These are phyloP conservation scores for Pyronema omphalodes DNA, from an alignment of 495 filamentous ascomycete species.

Conservation along the genomic window DNA sequence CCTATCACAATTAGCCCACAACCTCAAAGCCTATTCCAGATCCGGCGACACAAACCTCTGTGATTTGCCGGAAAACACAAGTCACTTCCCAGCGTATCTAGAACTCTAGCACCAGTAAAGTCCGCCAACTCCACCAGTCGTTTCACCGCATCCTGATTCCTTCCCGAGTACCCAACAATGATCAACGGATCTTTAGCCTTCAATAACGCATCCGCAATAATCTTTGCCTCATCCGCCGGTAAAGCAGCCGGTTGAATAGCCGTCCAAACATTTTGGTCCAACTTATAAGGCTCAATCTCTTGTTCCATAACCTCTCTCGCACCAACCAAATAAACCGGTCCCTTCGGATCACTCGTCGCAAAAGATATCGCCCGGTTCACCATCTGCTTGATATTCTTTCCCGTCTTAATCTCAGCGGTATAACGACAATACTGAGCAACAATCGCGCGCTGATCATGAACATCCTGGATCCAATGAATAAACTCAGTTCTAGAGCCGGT, in stretches of 20 bases:
- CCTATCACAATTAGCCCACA: not conserved
- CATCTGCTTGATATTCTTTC: constrained; percentile 89
- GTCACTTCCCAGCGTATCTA: constrained; percentile 82
- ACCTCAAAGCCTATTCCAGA: not conserved
- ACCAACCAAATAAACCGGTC: constrained; percentile 71
- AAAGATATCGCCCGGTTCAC: constrained; percentile 82
- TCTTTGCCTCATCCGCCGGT: constrained; percentile 41
- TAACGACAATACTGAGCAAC: constrained; percentile 91
- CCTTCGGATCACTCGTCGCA: constrained; percentile 60
- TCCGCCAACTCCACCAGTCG: constrained; percentile 65
- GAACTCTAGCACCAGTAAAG: constrained; percentile 55
- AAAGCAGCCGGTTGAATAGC: constrained; percentile 60
- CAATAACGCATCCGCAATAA: constrained; percentile 52
- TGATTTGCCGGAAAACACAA: constrained; percentile 91
- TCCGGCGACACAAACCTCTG: not conserved
- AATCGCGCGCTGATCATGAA: constrained; percentile 86
- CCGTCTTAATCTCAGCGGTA: constrained; percentile 71
- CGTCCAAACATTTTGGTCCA: constrained; percentile 59
- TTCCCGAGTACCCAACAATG: constrained; percentile 68
- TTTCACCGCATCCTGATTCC: constrained; percentile 47
- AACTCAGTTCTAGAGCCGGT: constrained; percentile 79
- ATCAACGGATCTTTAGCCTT: constrained; percentile 58
- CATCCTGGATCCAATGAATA: constrained; percentile 96
- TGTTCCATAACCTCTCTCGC: constrained; percentile 85
- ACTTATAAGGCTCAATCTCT: constrained; percentile 62